Base-by-base conservation (phyloP, 148 eudicot species). In the Camellia granthamiana region DNA sequence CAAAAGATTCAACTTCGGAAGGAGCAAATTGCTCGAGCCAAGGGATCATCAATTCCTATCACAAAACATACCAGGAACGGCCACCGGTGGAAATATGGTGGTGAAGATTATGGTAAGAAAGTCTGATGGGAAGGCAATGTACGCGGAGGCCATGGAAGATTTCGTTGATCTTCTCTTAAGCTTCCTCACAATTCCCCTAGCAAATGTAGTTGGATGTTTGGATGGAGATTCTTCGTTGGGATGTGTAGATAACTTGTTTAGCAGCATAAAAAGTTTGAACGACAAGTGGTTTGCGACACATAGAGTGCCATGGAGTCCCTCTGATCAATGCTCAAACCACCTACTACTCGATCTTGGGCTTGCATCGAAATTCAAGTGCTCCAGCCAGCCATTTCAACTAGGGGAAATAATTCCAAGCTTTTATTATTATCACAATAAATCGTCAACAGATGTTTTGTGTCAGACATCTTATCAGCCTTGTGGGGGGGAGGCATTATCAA, bases 181-280 rank as follows among this genome's bases (percentile, higher is more conserved):
- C 72, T 77, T 77, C 60, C 80, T 77, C 72, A 77, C 72, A 77
- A 47, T 65, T 52, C 62, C 72, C 7, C 51, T 77, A 51, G 68
- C 61, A 66, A 66, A 66, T 54, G 23, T 77, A 49, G 62, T 77
- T 49, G 66, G 15, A 16, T 54, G 38, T 21, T 66, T 66, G 43
- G 15, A 3, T 66, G 47, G 62, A 14, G 63, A 65, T 65, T 65
- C 72, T 11, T 77, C 72, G 0, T 38, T 77, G 72, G 80, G 55
- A 12, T 49, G 72, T 30, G 46, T 66, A 52, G 72, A 49, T 77
- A 77, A 65, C 72, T 63, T 64, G 71, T 77, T 49, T 61, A 47
- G 14, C 1, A 65, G 72, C 18, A 19, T 77, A 9, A n/a, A 65
- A 52, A 47, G 44, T 9, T 52, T 77, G 72, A 56, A 77, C 38